Evolutionary conservation across 768 basidiomycete genomes (phyloP).

Genomic region (button mushroom (Agaricus bisporus)): DNA sequence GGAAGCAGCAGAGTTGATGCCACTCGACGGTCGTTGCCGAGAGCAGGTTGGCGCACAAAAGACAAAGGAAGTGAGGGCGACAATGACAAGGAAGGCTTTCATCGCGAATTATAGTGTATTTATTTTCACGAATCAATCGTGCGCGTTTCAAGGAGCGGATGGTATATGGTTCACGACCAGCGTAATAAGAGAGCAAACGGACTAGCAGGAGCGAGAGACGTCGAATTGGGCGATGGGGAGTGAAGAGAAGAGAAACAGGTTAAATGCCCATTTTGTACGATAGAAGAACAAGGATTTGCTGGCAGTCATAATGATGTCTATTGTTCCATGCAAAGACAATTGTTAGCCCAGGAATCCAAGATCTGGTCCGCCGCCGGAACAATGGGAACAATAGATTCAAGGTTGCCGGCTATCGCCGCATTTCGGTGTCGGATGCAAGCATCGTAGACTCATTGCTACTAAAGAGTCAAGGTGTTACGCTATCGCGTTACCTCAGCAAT

Average conservation of each 20-base stretch:
- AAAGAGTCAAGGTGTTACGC: too few relatives aligned
- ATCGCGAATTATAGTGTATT: background rate
- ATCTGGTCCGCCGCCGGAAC: too few relatives aligned
- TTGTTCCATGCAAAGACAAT: background rate
- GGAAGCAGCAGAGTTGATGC: background rate
- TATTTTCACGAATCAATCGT: background rate
- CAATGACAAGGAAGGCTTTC: slow-evolving; percentile 1
- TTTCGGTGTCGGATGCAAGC: too few relatives aligned
- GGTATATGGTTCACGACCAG: slow-evolving; percentile 1
- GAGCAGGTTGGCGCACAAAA: background rate
- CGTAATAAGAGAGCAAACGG: background rate
- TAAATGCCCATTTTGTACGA: background rate
- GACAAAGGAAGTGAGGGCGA: background rate
- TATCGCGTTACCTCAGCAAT: too few relatives aligned
- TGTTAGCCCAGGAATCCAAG: too few relatives aligned
- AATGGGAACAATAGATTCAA: slow-evolving; percentile 3
- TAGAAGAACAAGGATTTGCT: background rate
- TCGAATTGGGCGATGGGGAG: too few relatives aligned
- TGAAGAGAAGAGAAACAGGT: background rate
- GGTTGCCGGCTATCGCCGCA: background rate
- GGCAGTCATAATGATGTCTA: background rate
- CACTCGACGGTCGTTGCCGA: background rate
- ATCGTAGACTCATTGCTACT: too few relatives aligned
- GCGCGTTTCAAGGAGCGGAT: background rate
- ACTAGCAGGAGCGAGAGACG: background rate